Evolutionary conservation across 805 yeast genomes (phyloP), one percentile per base, ranked within the genome.

Genomic region (Starmera amethionina): DNA sequence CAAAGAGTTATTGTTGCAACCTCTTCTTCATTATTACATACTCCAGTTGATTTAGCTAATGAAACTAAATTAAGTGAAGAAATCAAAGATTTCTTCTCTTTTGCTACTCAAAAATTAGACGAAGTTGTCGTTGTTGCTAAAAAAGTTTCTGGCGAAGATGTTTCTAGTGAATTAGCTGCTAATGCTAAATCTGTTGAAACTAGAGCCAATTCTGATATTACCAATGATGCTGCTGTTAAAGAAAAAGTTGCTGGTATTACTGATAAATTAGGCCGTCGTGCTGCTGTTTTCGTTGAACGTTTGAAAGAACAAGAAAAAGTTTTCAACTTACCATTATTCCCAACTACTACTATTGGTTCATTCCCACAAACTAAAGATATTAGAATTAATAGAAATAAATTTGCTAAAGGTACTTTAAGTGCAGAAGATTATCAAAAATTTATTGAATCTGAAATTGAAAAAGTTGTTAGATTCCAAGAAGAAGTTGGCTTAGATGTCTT

Each of bases 361-460:
- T 93, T 93, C 97, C 99, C 99, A 59, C 99, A 93, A 79, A 93
- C 99, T 68, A 87, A 88, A 77, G 98, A 93, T 68, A 93, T 93
- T 73, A 86, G 98, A 78, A 71, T 89, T 68, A 83, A 84, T 84
- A 90, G 99, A 79, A 88, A 90, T 82, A 93, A 90, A 75, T 88
- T 84, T 73, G 76, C 84, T 69, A 93, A 93, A 82, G 99, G 99
- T 68, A 83, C 86, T 61, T 82, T 93, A 63, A 68, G 97, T 62
- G 82, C 87, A 65, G 95, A 84, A 72, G 89, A 88, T 69, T 93
- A 93, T 75, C 96, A 93, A 72, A 69, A 79, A 64, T 93, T 93
- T 80, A 93, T 93, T 68, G 86, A 93, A 75, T 74, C 87, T 73
- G 97, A 93, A 78, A 93, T 93, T 57, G 90, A 84, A 67, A 81